Conservation (phyloP, 768 basidiomycete species). For the Boletus huronensis region DNA sequence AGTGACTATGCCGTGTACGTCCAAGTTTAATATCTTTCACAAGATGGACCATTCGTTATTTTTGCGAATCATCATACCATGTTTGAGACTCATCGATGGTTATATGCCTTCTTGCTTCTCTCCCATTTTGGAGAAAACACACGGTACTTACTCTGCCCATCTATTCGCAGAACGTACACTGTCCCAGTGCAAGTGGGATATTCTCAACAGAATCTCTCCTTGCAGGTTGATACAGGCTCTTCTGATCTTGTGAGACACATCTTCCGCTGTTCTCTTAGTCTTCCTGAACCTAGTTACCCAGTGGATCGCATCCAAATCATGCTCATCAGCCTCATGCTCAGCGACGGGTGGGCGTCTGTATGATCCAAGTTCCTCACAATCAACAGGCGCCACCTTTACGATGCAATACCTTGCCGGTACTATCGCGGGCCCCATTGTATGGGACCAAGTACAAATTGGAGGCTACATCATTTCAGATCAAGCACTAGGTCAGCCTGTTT, state of each 20-base stretch:
- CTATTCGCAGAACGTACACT: slow-evolving; percentile 55
- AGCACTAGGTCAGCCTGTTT: slow-evolving; percentile 55
- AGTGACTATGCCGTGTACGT: slow-evolving; percentile 55
- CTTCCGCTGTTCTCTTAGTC: neutral
- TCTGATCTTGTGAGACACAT: slow-evolving; percentile 62
- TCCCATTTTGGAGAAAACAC: neutral
- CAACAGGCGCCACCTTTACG: slow-evolving; percentile 42
- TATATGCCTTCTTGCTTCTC: neutral
- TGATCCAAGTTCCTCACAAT: slow-evolving; percentile 46
- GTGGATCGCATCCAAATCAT: slow-evolving; percentile 75
- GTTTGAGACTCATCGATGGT: neutral
- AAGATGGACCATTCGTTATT: neutral
- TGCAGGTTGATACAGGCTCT: slow-evolving; percentile 81
- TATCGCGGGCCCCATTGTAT: slow-evolving; percentile 61
- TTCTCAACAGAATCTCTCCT: slow-evolving; percentile 46
- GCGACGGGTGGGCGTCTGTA: slow-evolving; percentile 48
- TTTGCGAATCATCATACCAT: neutral
- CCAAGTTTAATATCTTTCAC: neutral
- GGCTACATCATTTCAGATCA: slow-evolving; percentile 62
- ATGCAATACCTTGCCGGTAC: slow-evolving; percentile 60
- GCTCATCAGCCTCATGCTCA: slow-evolving; percentile 51
- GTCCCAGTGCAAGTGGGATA: slow-evolving; percentile 55
- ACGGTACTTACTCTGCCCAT: neutral
- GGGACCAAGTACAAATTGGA: slow-evolving; percentile 64
- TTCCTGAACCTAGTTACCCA: slow-evolving; percentile 25